phyloP scores from a whole-genome alignment of 257 asterid species.

The Forsythia suspensa region DNA sequence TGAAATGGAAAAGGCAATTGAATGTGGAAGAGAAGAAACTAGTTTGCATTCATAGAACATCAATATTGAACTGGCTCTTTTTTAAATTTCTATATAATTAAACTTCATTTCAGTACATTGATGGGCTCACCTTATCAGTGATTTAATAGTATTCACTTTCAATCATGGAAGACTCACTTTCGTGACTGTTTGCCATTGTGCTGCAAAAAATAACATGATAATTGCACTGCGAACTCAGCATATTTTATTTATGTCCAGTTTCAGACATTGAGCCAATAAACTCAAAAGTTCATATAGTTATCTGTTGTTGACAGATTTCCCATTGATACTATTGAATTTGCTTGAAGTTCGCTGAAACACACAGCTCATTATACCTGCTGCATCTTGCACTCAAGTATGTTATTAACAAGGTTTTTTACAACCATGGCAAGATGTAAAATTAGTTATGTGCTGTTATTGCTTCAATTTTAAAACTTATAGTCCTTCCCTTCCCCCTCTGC shows the following conservation, averaged over 20 bases:
- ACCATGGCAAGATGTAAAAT: neutral
- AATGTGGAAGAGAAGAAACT: neutral
- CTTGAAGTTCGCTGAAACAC: neutral
- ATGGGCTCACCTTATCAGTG: neutral
- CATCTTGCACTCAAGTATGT: neutral
- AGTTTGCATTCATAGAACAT: neutral
- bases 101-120: neutral
- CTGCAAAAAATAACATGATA: too few species aligned
- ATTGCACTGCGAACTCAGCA: too few species aligned
- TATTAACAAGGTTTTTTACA: neutral
- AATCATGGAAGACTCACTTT: too few species aligned
- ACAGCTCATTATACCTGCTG: neutral
- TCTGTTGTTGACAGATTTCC: neutral
- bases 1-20: neutral
- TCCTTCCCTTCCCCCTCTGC: neutral
- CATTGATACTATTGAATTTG: neutral
- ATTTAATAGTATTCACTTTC: too few species aligned
- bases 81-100: neutral
- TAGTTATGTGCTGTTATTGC: neutral
- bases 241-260: too few species aligned
- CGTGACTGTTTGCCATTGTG: too few species aligned
- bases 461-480: neutral
- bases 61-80: neutral
- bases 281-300: neutral
- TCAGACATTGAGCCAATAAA: neutral